Evolutionary conservation across 495 filamentous ascomycete species (phyloP).

Genomic region (Penicillium taxi): DNA sequence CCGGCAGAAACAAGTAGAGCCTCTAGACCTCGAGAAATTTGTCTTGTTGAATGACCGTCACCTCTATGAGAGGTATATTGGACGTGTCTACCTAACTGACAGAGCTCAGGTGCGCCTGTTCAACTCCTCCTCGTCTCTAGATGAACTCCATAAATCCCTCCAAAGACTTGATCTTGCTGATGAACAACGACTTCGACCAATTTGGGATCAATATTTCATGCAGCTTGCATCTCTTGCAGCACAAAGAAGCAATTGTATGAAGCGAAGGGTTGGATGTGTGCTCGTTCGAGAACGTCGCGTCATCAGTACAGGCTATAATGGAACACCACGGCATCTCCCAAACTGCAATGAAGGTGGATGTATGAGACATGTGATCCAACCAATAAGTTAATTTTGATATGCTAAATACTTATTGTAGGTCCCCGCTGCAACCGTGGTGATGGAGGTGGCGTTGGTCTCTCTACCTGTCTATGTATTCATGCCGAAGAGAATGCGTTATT

Average conservation of each 20-base stretch:
- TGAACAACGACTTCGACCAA: slow-evolving; percentile 74
- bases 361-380: too few relatives aligned
- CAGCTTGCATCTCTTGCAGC: slow-evolving; percentile 83
- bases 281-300: slow-evolving; percentile 83
- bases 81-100: slow-evolving; percentile 64
- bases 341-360: slow-evolving; percentile 96
- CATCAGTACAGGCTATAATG: slow-evolving; percentile 96
- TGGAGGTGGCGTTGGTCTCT: slow-evolving; percentile 62
- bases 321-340: slow-evolving; percentile 72
- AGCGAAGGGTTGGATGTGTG: slow-evolving; percentile 88
- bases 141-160: slow-evolving; percentile 61
- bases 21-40: slow-evolving; percentile 68
- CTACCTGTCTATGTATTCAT: slow-evolving; percentile 88
- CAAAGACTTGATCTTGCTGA: slow-evolving; percentile 64
- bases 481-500: slow-evolving; percentile 95
- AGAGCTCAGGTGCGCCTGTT: slow-evolving; percentile 75
- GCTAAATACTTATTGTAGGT: slow-evolving; percentile 26
- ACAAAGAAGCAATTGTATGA: slow-evolving; percentile 95
- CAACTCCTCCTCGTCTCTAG: slow-evolving; percentile 67
- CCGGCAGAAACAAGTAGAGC: slow-evolving; percentile 29
- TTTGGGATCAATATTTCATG: slow-evolving; percentile 99
- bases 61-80: slow-evolving; percentile 59
- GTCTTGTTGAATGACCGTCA: slow-evolving; percentile 65
- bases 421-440: slow-evolving; percentile 71
- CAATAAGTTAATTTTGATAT: background rate